A percentile compares a stretch with the other conserved stretches of the same genome.
Conservation (phyloP, 2,329 filamentous ascomycete species). For the Sphaerulina musiva region DNA sequence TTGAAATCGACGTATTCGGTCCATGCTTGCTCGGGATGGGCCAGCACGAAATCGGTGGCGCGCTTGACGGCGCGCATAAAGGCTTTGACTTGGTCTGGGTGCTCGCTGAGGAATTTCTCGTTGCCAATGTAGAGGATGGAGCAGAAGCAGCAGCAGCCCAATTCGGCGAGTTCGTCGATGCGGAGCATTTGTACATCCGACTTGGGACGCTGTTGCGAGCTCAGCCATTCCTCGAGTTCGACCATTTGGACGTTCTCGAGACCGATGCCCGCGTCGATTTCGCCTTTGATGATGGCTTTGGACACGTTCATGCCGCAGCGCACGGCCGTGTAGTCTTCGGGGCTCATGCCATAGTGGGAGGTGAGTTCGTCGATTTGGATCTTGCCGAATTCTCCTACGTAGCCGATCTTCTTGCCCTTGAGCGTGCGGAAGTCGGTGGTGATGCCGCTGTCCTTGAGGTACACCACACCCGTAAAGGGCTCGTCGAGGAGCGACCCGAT, state of each 20-base stretch:
- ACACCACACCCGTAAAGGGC: slow-evolving; percentile 72
- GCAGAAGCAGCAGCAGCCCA: slow-evolving; percentile 81
- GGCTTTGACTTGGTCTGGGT: slow-evolving; percentile 58
- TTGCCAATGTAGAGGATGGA: slow-evolving; percentile 75
- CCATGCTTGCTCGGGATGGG: slow-evolving; percentile 57
- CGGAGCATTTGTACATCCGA: slow-evolving; percentile 71
- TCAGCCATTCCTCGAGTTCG: slow-evolving; percentile 70
- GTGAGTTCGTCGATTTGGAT: slow-evolving; percentile 67
- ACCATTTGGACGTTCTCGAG: slow-evolving; percentile 81
- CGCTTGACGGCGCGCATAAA: slow-evolving; percentile 69
- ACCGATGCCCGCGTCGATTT: slow-evolving; percentile 68
- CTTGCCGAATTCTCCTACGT: slow-evolving; percentile 73
- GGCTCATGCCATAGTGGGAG: slow-evolving; percentile 67
- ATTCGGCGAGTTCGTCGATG: slow-evolving; percentile 71
- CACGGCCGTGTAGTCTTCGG: slow-evolving; percentile 66
- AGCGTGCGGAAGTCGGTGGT: slow-evolving; percentile 68
- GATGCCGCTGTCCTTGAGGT: slow-evolving; percentile 67
- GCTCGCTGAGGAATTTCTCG: slow-evolving; percentile 59
- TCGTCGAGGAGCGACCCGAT: slow-evolving; percentile 71
- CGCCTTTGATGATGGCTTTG: slow-evolving; percentile 65
- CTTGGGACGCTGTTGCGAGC: slow-evolving; percentile 54
- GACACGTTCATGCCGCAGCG: slow-evolving; percentile 77
- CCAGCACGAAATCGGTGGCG: slow-evolving; percentile 65
- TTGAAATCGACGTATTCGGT: slow-evolving; percentile 66
- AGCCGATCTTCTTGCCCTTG: slow-evolving; percentile 70